These are phyloP conservation scores for Thraustochytrium striatum DNA, from an alignment of 352 stramenopile species.

Conservation along the genomic window DNA sequence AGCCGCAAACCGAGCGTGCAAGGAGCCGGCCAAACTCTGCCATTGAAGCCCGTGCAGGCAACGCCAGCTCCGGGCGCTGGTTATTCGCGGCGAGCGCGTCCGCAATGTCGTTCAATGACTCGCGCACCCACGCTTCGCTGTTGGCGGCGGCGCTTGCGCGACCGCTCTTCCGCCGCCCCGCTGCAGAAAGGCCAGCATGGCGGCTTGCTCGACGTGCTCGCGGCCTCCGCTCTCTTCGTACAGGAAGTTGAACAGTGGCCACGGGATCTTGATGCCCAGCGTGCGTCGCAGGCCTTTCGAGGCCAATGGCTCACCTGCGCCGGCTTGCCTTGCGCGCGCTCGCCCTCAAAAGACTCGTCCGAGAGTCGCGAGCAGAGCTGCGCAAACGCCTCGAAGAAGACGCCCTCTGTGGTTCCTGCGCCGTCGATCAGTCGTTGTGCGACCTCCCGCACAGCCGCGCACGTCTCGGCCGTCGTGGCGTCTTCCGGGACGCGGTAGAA, in stretches of 20 bases:
- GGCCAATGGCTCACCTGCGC: conserved; percentile 10
- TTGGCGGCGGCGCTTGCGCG: too few relatives aligned
- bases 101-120: not conserved
- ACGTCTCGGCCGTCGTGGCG: conserved; percentile 24
- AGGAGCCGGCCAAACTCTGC: conserved; percentile 23
- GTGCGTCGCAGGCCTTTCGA: conserved; percentile 19
- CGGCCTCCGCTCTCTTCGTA: too few relatives aligned
- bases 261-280: conserved; percentile 37
- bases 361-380: conserved; percentile 12
- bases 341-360: too few relatives aligned
- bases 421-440: too few relatives aligned
- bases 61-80: not conserved
- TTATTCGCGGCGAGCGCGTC: not conserved
- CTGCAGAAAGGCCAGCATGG: too few relatives aligned
- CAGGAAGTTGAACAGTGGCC: conserved; percentile 14
- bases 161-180: not conserved
- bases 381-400: conserved; percentile 42
- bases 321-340: not conserved
- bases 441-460: too few relatives aligned
- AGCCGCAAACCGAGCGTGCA: not conserved
- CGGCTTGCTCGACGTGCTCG: not conserved
- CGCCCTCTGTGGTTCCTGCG: too few relatives aligned
- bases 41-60: not conserved
- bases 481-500: conserved; percentile 21
- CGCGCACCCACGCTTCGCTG: conserved; percentile 13